phyloP scores from a whole-genome alignment of 1,139 yeast genomes.

The Pichia sp. region DNA sequence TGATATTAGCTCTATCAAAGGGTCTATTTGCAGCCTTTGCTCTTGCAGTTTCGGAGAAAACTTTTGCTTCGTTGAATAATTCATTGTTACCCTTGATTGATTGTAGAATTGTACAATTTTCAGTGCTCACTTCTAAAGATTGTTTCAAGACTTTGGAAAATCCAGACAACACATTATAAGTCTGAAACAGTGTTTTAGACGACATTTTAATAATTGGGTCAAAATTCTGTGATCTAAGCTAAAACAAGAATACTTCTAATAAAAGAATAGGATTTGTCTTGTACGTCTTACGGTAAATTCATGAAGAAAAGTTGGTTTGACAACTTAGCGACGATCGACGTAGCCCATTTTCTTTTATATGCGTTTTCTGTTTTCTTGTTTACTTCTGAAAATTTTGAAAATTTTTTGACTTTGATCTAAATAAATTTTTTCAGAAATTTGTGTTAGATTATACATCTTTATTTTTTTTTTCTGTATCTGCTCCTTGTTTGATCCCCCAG shows the following conservation, averaged over 20 bases:
- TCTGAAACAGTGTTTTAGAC: constrained; percentile 16
- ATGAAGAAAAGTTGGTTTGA: not conserved
- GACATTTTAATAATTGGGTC: constrained; percentile 7
- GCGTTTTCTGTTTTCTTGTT: not conserved
- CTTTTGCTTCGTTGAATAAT: constrained; percentile 32
- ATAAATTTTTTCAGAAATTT: not conserved
- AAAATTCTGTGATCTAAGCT: not conserved
- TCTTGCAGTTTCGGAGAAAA: constrained; percentile 27
- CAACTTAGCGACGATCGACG: constrained; percentile 1
- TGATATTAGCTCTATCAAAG: constrained; percentile 12
- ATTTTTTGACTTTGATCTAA: not conserved
- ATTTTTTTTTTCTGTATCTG: not conserved
- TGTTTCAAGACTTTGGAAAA: constrained; percentile 17
- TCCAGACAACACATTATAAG: constrained; percentile 18
- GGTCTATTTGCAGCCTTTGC: constrained; percentile 18
- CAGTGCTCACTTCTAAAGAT: constrained; percentile 23
- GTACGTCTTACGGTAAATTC: not conserved
- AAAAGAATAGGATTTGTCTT: not conserved
- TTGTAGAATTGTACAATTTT: constrained; percentile 25
- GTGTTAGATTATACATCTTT: not conserved
- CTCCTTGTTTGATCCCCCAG: not conserved
- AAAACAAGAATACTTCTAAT: not conserved
- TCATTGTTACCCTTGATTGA: constrained; percentile 27
- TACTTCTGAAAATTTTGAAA: not conserved
- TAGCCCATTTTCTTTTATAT: not conserved